Base-by-base conservation (phyloP, 805 yeast species). In the Kodamaea sagamina region DNA sequence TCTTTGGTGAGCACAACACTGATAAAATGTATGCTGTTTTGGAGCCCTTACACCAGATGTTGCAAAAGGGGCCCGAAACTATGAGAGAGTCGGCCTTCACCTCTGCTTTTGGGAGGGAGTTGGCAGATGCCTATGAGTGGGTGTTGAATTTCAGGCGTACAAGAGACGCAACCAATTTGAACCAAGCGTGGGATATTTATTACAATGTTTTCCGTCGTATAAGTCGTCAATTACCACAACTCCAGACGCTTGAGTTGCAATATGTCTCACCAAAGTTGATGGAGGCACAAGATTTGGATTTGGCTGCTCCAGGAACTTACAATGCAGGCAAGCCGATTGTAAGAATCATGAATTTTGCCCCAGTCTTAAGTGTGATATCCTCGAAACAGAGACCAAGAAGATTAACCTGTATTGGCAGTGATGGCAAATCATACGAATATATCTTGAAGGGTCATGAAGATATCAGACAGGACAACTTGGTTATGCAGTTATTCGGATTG, bases 161-260 rank as follows among this genome's bases (percentile, higher is more conserved):
- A 0, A 86, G 83, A 46, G 98, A 93, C 59, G 79, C 83, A 39
- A 83, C 95, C 18, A 92, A 89, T 53, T 66, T 92, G 63, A 89
- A 90, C 57, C 98, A 93, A 64, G 98, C 98, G 0, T 92, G 99
- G 99, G 98, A 92, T 61, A 84, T 90, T 12, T 92, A 92, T 59
- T 90, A 92, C 63, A 86, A 85, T 51, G 97, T 93, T 2, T 93
- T 92, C 79, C 79, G 96, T 52, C 78, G 95, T 49, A 89, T 93
- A 43, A 82, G 90, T 47, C 78, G 95, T 50, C 96, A 89, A 61
- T 65, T 93, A 28, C 96, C 96, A 1, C 95, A 88, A 58, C 65
- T 92, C 18, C 89, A 86, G 48, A 82, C 87, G 15, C 73, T 92
- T 47, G 98, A 93, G 51, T 68, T 93, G 48, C 97, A 89, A 63